Evolutionary conservation across 495 filamentous ascomycete genomes (phyloP), one percentile per base, ranked within the genome.

Genomic region (Cercophora newfieldiana): DNA sequence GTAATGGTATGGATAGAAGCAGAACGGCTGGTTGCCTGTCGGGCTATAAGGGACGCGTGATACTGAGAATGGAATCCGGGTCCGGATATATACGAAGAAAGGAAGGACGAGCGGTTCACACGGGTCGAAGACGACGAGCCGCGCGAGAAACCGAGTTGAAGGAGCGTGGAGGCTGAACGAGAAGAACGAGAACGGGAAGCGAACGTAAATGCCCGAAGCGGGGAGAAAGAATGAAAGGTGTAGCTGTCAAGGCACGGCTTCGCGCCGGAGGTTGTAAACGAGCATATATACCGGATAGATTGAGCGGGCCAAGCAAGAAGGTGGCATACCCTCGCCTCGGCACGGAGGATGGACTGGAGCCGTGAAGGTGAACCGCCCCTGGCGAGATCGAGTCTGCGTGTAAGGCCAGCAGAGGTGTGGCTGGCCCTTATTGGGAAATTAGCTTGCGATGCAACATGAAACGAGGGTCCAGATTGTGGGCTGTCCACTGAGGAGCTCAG

Each of bases 271-370:
- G 56, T 30, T 59, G 57, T 62, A 62, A 49, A 63, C 28, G 24
- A 54, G 28, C 59, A 69, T 69, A 69, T 69, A 69, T 69, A 62
- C 63, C 50, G 31, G 28, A 65, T 69, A 69, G 22, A 69, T 66
- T 65, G 63, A 44, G 48, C 50, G 58, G 59, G 63, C 50, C 58
- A 50, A 48, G 21, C 22, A 66, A 22, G 26, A 24, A 37, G 48
- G 28, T 24, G 47, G 47, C 12, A 44, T 44, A 33, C 24, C 25
- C 48, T 48, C 65, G 57, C 51, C 22, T 58, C 61, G 61, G 61
- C 66, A 61, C 48, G 57, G 61, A 55, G 7, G 61, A 47, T 48
- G 61, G 55, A 64, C 14, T 48, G 37, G 54, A 28, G 56, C 55
- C 56, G 55, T 61, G 61, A 29, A 59, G 50, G 30, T 12, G 7